Conservation (phyloP, 2,329 filamentous ascomycete species). For the Phyllosticta ampelicida region DNA sequence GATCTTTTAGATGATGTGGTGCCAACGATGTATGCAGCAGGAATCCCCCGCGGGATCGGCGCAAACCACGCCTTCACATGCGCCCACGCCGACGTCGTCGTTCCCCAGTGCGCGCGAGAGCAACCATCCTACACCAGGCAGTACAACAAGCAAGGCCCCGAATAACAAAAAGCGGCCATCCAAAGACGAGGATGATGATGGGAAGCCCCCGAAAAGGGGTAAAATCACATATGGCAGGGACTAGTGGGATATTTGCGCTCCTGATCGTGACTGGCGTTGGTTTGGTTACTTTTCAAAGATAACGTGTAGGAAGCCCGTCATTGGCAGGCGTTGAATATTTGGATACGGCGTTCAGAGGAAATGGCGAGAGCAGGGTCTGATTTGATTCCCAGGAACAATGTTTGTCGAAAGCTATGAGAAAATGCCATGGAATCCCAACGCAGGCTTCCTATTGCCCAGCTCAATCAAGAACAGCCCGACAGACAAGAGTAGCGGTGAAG, state of each 20-base stretch:
- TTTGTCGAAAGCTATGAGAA: neutral
- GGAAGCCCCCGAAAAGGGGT: constrained; percentile 34
- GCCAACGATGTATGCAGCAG: constrained; percentile 14
- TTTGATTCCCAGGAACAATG: neutral
- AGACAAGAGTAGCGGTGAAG: neutral
- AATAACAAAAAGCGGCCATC: constrained; percentile 34
- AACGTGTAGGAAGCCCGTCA: neutral
- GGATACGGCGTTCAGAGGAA: neutral
- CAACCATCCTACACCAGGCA: constrained; percentile 32
- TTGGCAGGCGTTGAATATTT: neutral
- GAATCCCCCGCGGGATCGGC: constrained; percentile 30
- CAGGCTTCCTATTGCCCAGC: neutral
- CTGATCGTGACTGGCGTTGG: neutral
- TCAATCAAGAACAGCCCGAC: neutral
- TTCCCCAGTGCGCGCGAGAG: constrained; percentile 35
- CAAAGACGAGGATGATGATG: constrained; percentile 35
- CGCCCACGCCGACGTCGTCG: constrained; percentile 37
- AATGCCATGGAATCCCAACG: neutral
- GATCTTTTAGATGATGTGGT: neutral
- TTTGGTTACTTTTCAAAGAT: neutral
- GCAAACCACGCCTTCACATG: constrained; percentile 34
- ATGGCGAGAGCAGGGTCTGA: neutral
- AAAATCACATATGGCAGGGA: constrained; percentile 42
- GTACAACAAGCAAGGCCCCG: constrained; percentile 21
- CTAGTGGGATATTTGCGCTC: neutral